These are phyloP conservation scores for Ganoderma sp. DNA, from an alignment of 1,284 basidiomycete species.

Conservation along the genomic window DNA sequence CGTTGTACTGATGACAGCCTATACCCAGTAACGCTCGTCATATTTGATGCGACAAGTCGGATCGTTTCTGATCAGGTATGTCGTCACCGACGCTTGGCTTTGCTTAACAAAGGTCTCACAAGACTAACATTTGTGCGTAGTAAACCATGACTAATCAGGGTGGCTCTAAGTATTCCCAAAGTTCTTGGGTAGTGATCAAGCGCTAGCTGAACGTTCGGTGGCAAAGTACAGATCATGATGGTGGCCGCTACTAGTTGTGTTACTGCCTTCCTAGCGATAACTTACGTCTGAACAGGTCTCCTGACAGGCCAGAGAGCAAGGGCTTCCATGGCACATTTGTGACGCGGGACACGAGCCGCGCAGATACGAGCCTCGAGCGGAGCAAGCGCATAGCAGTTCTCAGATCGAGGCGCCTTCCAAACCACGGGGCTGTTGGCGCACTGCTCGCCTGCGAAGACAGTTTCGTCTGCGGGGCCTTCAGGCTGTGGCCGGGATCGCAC, in stretches of 20 bases:
- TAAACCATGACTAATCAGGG: no score
- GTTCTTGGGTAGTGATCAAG: no score
- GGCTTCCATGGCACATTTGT: not conserved
- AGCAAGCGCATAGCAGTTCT: not conserved
- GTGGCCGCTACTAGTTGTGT: not conserved
- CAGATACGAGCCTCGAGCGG: not conserved
- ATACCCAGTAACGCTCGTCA: not conserved
- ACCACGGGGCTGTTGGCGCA: not conserved
- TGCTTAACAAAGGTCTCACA: not conserved
- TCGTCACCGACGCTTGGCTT: not conserved
- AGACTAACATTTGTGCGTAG: not conserved
- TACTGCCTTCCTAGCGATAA: not conserved
- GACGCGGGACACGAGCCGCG: not conserved
- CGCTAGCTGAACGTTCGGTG: not conserved
- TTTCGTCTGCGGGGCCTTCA: not conserved
- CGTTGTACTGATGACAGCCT: no score
- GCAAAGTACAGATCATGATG: not conserved
- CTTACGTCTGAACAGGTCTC: not conserved
- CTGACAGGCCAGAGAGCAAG: not conserved
- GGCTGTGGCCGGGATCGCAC: not conserved
- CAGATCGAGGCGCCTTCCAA: not conserved
- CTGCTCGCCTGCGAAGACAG: not conserved
- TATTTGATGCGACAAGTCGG: not conserved
- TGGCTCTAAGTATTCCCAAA: no score
- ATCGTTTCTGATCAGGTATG: constrained; percentile 2